A percentile compares a stretch with the other conserved stretches of the same genome.
These are phyloP conservation scores for Metrosideros polymorpha DNA, from an alignment of 441 rosid genomes.

Conservation along the genomic window DNA sequence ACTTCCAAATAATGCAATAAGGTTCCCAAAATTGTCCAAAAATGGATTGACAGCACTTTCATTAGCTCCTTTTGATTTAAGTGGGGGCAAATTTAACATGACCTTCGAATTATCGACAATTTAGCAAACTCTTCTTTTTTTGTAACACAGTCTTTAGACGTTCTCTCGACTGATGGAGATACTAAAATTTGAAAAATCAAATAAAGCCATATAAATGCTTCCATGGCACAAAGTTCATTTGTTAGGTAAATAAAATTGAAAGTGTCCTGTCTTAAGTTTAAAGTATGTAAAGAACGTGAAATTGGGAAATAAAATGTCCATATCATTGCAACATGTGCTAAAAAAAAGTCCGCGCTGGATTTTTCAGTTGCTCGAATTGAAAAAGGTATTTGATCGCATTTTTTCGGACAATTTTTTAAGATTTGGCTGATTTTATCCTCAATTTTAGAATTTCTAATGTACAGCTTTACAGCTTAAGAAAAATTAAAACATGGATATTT, in stretches of 20 bases:
- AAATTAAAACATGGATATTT: not conserved
- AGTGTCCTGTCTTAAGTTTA: not conserved
- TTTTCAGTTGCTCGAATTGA: not conserved
- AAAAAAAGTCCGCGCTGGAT: not conserved
- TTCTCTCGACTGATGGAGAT: not conserved
- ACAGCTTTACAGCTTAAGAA: fast-evolving
- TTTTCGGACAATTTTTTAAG: not conserved
- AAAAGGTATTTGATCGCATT: not conserved
- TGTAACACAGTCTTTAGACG: no score
- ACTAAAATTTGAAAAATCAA: not conserved
- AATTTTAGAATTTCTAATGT: not conserved
- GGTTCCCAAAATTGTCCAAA: not conserved
- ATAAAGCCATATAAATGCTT: not conserved
- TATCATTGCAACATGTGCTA: not conserved
- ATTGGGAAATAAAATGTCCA: not conserved
- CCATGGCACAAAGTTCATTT: not conserved
- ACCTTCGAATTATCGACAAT: not conserved
- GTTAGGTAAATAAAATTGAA: not conserved
- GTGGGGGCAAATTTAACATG: not conserved
- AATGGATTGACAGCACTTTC: not conserved
- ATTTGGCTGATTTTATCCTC: not conserved
- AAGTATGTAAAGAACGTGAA: not conserved
- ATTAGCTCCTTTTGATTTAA: no score
- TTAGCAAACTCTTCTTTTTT: no score
- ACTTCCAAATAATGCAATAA: not conserved